phyloP scores from a whole-genome alignment of 1,139 yeast species.

The Yamadazyma dushanensis region DNA sequence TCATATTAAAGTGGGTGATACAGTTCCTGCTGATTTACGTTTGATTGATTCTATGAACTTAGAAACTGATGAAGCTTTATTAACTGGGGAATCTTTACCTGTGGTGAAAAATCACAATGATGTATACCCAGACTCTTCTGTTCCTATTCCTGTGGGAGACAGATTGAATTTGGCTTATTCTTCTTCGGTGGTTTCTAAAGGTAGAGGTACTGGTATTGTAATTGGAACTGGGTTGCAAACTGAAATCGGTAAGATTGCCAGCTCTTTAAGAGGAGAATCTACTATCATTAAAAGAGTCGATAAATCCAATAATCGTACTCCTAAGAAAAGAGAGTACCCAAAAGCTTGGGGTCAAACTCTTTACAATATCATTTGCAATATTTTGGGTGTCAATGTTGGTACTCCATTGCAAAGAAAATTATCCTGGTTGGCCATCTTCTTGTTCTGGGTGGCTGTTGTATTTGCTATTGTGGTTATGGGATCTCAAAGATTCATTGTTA shows the following conservation, averaged over 20 bases:
- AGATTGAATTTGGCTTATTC: conserved; percentile 72
- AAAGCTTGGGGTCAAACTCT: conserved; percentile 37
- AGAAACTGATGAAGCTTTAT: conserved; percentile 78
- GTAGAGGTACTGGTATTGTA: conserved; percentile 72
- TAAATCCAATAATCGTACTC: conserved; percentile 23
- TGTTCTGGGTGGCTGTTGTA: conserved; percentile 70
- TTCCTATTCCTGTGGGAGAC: conserved; percentile 62
- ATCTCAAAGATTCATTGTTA: conserved; percentile 66
- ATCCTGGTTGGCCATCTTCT: conserved; percentile 66
- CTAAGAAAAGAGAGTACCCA: conserved; percentile 46
- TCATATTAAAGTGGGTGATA: conserved; percentile 69
- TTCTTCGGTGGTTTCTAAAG: conserved; percentile 72
- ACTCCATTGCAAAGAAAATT: conserved; percentile 65
- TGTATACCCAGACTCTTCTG: conserved; percentile 34
- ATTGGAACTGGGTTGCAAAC: conserved; percentile 68
- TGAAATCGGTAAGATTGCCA: conserved; percentile 77
- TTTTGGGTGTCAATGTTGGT: conserved; percentile 75
- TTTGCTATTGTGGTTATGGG: conserved; percentile 83
- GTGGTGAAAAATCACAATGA: conserved; percentile 54
- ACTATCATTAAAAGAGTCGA: conserved; percentile 29
- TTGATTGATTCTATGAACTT: conserved; percentile 62
- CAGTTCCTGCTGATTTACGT: conserved; percentile 76
- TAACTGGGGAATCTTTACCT: conserved; percentile 84
- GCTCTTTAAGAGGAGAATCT: conserved; percentile 45
- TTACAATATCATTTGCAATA: conserved; percentile 52